Conservation (phyloP, 2,329 filamentous ascomycete genomes). For the Diaporthe sp. region DNA sequence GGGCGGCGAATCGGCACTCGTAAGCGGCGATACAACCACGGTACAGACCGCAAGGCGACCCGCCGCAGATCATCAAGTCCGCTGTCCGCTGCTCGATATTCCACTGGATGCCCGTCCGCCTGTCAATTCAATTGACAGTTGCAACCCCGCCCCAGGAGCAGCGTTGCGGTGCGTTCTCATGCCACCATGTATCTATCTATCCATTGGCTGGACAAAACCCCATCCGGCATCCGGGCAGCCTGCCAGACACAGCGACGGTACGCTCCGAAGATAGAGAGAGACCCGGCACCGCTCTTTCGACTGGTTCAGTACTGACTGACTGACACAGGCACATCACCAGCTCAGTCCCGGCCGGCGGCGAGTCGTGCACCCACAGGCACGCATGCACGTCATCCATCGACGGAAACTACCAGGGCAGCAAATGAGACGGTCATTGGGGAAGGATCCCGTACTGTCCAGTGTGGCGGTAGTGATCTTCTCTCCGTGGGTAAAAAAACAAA, state of each 20-base stretch:
- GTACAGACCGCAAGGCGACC: background rate
- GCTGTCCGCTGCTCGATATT: background rate
- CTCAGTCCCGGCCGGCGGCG: slow-evolving; percentile 1
- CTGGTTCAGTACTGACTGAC: too few species aligned
- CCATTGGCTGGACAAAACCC: too few species aligned
- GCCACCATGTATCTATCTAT: background rate
- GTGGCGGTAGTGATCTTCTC: background rate
- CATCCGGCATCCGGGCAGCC: too few species aligned
- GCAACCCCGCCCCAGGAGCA: background rate
- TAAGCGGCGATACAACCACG: background rate
- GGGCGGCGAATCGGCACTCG: background rate
- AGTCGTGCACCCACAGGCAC: background rate
- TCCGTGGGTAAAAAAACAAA: too few species aligned
- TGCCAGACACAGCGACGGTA: background rate
- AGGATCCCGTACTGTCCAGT: background rate
- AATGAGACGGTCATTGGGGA: background rate
- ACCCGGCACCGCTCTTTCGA: background rate
- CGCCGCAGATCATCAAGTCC: background rate
- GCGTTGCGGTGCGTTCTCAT: background rate
- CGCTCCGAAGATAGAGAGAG: background rate
- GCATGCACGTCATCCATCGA: slow-evolving; percentile 17
- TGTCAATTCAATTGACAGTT: background rate
- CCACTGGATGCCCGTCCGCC: background rate
- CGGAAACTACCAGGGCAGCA: slow-evolving; percentile 3
- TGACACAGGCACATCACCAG: background rate